Evolutionary conservation across 148 eudicot genomes (phyloP).

Genomic region (Chenopodium berlandieri): DNA sequence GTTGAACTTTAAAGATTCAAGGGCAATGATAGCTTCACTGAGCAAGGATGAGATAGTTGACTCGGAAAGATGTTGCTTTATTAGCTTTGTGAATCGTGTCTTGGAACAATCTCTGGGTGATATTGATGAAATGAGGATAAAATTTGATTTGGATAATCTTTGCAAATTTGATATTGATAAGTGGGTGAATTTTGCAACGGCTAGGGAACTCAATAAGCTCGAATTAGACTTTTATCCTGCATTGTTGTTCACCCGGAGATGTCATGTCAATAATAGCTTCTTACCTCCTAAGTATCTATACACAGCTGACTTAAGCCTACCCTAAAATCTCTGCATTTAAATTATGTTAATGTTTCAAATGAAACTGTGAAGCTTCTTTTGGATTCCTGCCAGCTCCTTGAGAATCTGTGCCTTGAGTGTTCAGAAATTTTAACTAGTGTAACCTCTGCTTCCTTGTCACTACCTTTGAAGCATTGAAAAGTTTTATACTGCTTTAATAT

Average conservation of each 20-base stretch:
- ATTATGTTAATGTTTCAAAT: not conserved
- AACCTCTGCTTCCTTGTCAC: not conserved
- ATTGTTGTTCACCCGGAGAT: not conserved
- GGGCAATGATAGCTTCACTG: not conserved
- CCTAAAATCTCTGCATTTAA: not conserved
- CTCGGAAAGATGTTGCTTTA: not conserved
- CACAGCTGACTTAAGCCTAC: not conserved
- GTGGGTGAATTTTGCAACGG: slow-evolving; percentile 12
- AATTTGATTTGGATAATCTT: slow-evolving; percentile 13
- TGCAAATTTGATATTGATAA: slow-evolving; percentile 1
- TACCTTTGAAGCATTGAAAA: not conserved
- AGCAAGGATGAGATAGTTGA: not conserved
- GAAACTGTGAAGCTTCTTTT: not conserved
- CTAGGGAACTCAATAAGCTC: slow-evolving; percentile 3
- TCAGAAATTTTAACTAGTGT: slow-evolving; percentile 2
- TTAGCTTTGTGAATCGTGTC: not conserved
- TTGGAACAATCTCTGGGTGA: not conserved
- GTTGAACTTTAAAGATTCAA: slow-evolving; percentile 8
- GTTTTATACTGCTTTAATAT: not conserved
- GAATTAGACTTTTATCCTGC: not conserved
- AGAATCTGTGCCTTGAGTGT: not conserved
- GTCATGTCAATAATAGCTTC: too few species aligned
- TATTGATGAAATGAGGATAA: slow-evolving; percentile 13
- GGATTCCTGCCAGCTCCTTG: not conserved
- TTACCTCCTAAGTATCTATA: not conserved